These are phyloP conservation scores for Aureobasidium pullulans DNA, from an alignment of 2,329 filamentous ascomycete species.

Conservation along the genomic window DNA sequence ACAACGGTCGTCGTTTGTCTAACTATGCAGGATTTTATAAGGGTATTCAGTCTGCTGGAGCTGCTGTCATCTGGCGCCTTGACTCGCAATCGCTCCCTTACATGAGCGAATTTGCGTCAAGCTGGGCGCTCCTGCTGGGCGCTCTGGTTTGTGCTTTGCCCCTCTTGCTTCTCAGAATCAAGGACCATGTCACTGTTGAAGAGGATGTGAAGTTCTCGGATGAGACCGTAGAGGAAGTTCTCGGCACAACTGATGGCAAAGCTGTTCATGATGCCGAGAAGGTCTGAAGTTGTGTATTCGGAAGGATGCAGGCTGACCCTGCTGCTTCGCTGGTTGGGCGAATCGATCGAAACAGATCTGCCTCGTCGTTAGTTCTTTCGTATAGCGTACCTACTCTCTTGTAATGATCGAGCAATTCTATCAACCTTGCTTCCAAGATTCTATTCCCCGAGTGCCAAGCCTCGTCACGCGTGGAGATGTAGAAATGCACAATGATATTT, in stretches of 20 bases:
- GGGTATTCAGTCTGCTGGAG: conserved; percentile 80
- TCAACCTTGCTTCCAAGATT: not conserved
- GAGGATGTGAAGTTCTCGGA: conserved; percentile 80
- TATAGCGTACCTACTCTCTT: not conserved
- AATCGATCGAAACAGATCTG: not conserved
- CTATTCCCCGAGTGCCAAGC: too few species aligned
- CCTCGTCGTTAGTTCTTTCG: not conserved
- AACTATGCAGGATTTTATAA: conserved; percentile 68
- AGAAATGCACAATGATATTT: too few species aligned
- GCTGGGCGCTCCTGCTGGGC: conserved; percentile 70
- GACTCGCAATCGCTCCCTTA: conserved; percentile 57
- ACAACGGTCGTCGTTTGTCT: conserved; percentile 56
- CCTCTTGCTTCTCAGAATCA: conserved; percentile 69
- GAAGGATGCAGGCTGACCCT: not conserved
- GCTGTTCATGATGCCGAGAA: conserved; percentile 17
- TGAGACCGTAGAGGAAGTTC: conserved; percentile 68
- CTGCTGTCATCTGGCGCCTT: conserved; percentile 66
- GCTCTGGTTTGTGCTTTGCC: conserved; percentile 71
- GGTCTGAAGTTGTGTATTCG: not conserved
- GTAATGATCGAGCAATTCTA: conserved; percentile 9
- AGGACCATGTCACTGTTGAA: conserved; percentile 72
- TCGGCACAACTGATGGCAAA: conserved; percentile 17
- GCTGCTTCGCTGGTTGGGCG: not conserved
- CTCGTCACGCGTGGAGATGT: too few species aligned
- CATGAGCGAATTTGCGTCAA: conserved; percentile 63